Base-by-base conservation (phyloP, 2,329 filamentous ascomycete genomes). In the Grosmannia penicillata region DNA sequence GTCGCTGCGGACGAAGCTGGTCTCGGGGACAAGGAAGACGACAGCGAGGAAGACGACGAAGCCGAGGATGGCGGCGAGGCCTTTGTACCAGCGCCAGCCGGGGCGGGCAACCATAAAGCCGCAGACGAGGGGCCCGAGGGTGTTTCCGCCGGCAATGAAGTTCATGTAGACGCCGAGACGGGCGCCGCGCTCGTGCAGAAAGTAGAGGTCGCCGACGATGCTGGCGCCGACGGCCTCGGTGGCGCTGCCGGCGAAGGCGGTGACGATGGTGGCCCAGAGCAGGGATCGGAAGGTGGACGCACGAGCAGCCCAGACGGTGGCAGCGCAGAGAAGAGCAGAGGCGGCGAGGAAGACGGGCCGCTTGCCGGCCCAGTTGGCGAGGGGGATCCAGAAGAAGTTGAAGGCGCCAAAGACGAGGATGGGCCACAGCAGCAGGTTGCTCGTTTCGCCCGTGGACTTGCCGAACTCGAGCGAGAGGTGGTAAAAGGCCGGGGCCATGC, bases 301-400 rank as follows among this genome's bases (percentile, higher is more conserved):
- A 14, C 54, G 33, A 1, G 62, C 63, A 30, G 63, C 61, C 63
- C 62, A 67, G 14, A 66, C 51, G 40, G 55, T 62, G 40, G 49
- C 52, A 1, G 53, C 46, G 35, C 54, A 58, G 13, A 66, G 52
- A 24, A 66, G 45, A 6, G 55, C 51, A 6, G 53, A 58, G 2
- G 57, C 50, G 28, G 63, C 53, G 15, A 67, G 58, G 41, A 66
- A 67, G 3, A 65, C 53, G 5, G 62, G 61, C 14, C 64, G 53
- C 47, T 65, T 65, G 32, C 63, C 63, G 29, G 60, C 53, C 40
- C 61, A 62, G 41, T 62, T 63, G 19, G 60, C 60, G 14, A 66
- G 18, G 6, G 63, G 63, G 6, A 67, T 62, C 63, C 63, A 67
- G 47, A 68, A 55, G 53, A 67, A 67, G 45, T 67, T 67, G 49